Evolutionary conservation across 768 basidiomycete species (phyloP), one percentile per base, ranked within the genome.

Genomic region (Auricularia cornea): DNA sequence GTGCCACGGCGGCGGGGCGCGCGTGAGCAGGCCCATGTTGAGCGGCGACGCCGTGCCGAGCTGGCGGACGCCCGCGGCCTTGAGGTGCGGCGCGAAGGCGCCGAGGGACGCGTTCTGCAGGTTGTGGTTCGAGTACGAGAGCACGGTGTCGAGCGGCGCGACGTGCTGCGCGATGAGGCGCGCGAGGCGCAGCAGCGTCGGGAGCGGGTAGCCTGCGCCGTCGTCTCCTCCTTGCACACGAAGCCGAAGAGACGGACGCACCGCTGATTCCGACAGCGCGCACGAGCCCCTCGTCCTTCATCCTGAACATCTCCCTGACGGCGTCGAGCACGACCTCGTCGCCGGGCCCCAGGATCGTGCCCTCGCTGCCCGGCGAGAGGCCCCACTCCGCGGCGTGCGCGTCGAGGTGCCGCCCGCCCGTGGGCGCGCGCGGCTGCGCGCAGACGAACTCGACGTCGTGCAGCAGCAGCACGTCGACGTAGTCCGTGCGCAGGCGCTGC

Each of bases 361-460:
- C 82, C 70, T 87, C 85, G 18, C 84, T 78, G 3, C 83, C 86
- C 52, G 75, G 71, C 0, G 72, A 77, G 44, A 94, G 74, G 1
- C 93, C 93, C 72, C 91, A 95, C 11, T 76, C 80, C 6, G 69
- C 79, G 18, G 78, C 78, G 38, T 16, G 20, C 44, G 88, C 28
- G 12, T 26, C 54, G 54, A 26, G 28, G 57, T 35, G 60, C 61
- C 32, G 79, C 3, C 89, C 90, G 20, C 76, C 79, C 30, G 71
- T 70, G 12, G 62, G 54, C 76, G 76, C 2, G 86, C 81, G 31
- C 76, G 68, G 72, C 2, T 84, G 80, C 44, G 11, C 51, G 51
- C 81, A 81, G 14, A 94, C 82, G 66, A 85, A 91, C 76, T 94
- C 93, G 59, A 90, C 82, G 70, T 95, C 93, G 70, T 95, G 93